Evolutionary conservation across 176 grass and related monocot genomes (phyloP).

Genomic region (Typha latifolia): DNA sequence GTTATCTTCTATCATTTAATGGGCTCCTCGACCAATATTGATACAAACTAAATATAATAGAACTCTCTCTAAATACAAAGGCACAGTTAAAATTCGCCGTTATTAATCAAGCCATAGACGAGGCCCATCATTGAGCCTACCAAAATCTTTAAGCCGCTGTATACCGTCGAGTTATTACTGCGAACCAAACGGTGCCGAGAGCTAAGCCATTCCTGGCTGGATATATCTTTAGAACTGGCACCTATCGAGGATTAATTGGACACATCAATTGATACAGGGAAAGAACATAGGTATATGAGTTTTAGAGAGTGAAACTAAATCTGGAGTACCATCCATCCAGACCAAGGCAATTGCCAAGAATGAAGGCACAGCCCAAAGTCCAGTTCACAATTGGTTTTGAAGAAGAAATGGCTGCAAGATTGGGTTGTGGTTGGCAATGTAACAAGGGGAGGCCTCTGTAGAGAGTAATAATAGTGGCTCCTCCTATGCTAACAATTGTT

Average conservation of each 20-base stretch:
- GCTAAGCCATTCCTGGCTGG: too few relatives aligned
- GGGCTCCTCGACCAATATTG: too few relatives aligned
- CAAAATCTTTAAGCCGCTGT: too few relatives aligned
- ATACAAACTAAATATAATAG: too few relatives aligned
- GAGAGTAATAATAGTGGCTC: constrained; percentile 57
- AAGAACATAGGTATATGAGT: neutral
- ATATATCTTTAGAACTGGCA: constrained; percentile 55
- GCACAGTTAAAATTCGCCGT: too few relatives aligned
- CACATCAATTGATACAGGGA: neutral
- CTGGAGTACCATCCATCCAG: constrained; percentile 76
- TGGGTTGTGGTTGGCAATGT: constrained; percentile 21
- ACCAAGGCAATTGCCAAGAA: constrained; percentile 68
- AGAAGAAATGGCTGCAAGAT: constrained; percentile 21
- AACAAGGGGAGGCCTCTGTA: constrained; percentile 58
- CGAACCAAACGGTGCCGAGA: too few relatives aligned
- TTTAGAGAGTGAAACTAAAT: constrained; percentile 8
- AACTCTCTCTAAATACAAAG: too few relatives aligned
- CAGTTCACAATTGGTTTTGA: constrained; percentile 40
- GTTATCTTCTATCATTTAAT: too few relatives aligned
- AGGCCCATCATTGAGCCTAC: too few relatives aligned
- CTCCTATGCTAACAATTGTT: constrained; percentile 49
- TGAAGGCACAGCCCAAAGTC: constrained; percentile 60
- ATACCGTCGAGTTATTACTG: too few relatives aligned
- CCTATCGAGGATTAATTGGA: constrained; percentile 13
- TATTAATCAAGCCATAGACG: too few relatives aligned